Evolutionary conservation across 2,329 filamentous ascomycete species (phyloP).

Genomic region (Aspergillus sp.): DNA sequence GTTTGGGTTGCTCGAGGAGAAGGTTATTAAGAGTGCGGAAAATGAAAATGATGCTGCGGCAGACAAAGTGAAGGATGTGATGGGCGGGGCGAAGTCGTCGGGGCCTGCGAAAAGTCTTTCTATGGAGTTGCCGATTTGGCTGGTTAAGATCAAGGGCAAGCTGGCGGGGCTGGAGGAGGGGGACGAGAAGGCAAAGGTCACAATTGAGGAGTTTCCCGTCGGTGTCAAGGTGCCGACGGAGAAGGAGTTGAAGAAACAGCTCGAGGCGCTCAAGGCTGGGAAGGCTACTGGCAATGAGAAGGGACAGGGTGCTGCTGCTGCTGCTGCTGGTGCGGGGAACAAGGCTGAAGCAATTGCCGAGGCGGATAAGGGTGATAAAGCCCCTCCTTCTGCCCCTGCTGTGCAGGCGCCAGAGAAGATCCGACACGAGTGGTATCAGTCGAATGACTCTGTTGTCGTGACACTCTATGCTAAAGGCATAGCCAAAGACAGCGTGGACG

Average conservation of each 20-base stretch:
- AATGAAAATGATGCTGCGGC: constrained; percentile 38
- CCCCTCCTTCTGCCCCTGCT: constrained; percentile 3
- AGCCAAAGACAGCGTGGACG: constrained; percentile 58
- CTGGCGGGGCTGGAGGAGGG: constrained; percentile 54
- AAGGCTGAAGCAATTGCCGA: background rate
- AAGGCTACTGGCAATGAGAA: constrained; percentile 14
- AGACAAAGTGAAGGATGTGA: constrained; percentile 36
- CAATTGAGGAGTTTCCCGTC: constrained; percentile 59
- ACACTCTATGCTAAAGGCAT: constrained; percentile 70
- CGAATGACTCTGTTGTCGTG: constrained; percentile 62
- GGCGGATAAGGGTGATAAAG: constrained; percentile 2
- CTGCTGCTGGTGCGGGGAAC: constrained; percentile 5
- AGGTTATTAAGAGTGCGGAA: constrained; percentile 47
- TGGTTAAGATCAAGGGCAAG: constrained; percentile 58
- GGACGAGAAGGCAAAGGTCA: constrained; percentile 52
- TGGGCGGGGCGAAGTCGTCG: constrained; percentile 25
- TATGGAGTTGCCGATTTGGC: constrained; percentile 60
- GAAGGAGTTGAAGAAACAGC: constrained; percentile 41
- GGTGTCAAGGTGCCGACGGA: constrained; percentile 50
- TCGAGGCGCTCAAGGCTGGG: constrained; percentile 36
- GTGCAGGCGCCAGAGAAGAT: constrained; percentile 56
- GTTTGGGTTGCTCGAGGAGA: constrained; percentile 60
- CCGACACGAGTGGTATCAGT: constrained; percentile 72
- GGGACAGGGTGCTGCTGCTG: constrained; percentile 1
- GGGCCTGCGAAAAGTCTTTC: constrained; percentile 30